Evolutionary conservation across 805 yeast genomes (phyloP).

Genomic region (Schwanniomyces polymorphus): DNA sequence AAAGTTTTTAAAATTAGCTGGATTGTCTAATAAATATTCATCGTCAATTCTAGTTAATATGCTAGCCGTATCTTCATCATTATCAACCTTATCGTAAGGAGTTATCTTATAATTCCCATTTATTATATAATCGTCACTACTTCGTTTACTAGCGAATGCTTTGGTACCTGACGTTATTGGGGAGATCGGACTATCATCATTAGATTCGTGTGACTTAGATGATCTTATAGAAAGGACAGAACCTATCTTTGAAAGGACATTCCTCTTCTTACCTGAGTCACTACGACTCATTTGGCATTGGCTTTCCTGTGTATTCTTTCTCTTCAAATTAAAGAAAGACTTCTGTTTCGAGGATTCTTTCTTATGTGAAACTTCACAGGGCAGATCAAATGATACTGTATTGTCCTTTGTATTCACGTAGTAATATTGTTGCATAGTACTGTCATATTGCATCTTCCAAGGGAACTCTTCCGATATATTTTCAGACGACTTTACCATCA

Average conservation of each 20-base stretch:
- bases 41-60: constrained; percentile 22
- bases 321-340: not conserved
- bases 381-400: constrained; percentile 43
- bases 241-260: constrained; percentile 7
- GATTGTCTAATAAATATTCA: constrained; percentile 24
- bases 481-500: not conserved
- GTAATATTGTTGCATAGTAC: constrained; percentile 38
- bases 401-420: constrained; percentile 35
- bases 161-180: not conserved
- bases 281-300: not conserved
- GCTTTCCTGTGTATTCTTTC: constrained; percentile 1
- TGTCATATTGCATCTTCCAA: constrained; percentile 32
- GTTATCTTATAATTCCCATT: no score
- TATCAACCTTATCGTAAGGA: not conserved
- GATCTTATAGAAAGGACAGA: constrained; percentile 11
- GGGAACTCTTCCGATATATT: not conserved
- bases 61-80: not conserved
- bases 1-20: constrained; percentile 20
- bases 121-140: not conserved
- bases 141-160: not conserved
- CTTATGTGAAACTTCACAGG: constrained; percentile 38
- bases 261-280: constrained; percentile 2
- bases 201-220: not conserved
- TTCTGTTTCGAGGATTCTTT: not conserved
- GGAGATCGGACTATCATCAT: not conserved